phyloP scores from a whole-genome alignment of 805 yeast genomes.

The Geotrichum ghanense region DNA sequence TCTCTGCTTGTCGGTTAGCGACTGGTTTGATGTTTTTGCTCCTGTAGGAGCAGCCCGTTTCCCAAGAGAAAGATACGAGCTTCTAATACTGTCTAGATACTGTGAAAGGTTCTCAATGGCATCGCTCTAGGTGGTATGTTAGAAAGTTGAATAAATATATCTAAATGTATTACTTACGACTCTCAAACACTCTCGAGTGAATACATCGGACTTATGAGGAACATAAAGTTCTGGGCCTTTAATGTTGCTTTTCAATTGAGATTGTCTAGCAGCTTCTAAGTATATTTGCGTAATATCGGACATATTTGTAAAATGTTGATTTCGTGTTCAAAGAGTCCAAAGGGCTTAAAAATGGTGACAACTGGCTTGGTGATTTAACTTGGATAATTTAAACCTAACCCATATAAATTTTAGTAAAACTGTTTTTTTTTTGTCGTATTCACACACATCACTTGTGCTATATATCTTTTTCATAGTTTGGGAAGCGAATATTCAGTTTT shows the following conservation, averaged over 20 bases:
- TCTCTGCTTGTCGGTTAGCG: constrained; percentile 25
- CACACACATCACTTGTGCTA: too few species aligned
- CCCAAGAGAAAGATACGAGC: constrained; percentile 21
- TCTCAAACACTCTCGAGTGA: constrained; percentile 18
- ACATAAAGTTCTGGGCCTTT: background rate
- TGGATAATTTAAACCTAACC: too few species aligned
- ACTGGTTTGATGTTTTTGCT: constrained; percentile 4
- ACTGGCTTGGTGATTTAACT: too few species aligned
- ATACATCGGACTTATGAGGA: constrained; percentile 12
- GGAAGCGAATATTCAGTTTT: background rate
- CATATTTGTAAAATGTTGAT: background rate
- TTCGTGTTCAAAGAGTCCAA: background rate
- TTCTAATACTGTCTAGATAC: constrained; percentile 18
- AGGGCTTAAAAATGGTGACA: too few species aligned
- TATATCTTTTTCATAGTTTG: too few species aligned
- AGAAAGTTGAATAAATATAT: too few species aligned
- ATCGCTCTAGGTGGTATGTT: constrained; percentile 5
- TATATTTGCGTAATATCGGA: constrained; percentile 2
- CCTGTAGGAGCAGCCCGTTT: constrained; percentile 7
- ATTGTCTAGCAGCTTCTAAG: background rate
- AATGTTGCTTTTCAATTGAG: background rate
- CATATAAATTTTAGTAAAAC: too few species aligned
- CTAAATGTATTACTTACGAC: constrained; percentile 12
- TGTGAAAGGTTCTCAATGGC: constrained; percentile 13
- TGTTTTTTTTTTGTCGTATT: too few species aligned